phyloP scores from a whole-genome alignment of 2,329 filamentous ascomycete genomes.

The Colletotrichum acutatum region DNA sequence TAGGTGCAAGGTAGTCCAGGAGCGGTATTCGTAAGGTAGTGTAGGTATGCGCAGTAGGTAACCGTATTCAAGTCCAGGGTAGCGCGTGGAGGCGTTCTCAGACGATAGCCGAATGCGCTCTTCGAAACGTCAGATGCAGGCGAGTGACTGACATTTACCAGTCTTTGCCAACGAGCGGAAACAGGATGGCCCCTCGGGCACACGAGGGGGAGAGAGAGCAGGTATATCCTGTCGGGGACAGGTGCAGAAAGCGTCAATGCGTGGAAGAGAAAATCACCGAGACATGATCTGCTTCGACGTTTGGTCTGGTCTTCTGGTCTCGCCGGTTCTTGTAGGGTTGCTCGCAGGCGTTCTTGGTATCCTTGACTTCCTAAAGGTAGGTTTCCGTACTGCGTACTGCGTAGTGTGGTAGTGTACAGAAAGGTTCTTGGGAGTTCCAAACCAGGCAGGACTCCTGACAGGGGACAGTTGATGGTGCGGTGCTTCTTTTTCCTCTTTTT shows the following conservation, averaged over 20 bases:
- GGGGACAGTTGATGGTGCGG: constrained; percentile 11
- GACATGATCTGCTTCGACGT: constrained; percentile 52
- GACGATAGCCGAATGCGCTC: constrained; percentile 34
- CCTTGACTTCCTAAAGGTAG: not conserved
- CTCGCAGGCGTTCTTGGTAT: not conserved
- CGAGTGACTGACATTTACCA: constrained; percentile 23
- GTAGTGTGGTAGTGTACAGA: not conserved
- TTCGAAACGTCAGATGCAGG: constrained; percentile 34
- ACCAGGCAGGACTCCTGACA: constrained; percentile 25
- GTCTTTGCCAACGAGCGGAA: constrained; percentile 13
- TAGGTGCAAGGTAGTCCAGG: constrained; percentile 2
- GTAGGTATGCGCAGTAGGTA: constrained; percentile 1
- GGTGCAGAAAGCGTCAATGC: constrained; percentile 26
- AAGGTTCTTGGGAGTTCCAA: not conserved
- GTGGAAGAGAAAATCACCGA: constrained; percentile 42
- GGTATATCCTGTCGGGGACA: constrained; percentile 23
- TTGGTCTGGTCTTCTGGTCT: constrained; percentile 20
- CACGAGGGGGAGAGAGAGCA: constrained; percentile 9
- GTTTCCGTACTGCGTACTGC: not conserved
- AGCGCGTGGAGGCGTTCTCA: constrained; percentile 33
- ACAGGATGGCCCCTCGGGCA: constrained; percentile 25
- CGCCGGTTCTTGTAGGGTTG: too few species aligned
- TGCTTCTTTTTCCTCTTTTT: constrained; percentile 26
- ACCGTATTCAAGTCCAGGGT: constrained; percentile 18
- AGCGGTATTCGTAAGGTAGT: constrained; percentile 1